Evolutionary conservation across 228 moss, liverwort and hornwort genomes (phyloP), one percentile per base, ranked within the genome.

Genomic region (Sphagnum fallax): DNA sequence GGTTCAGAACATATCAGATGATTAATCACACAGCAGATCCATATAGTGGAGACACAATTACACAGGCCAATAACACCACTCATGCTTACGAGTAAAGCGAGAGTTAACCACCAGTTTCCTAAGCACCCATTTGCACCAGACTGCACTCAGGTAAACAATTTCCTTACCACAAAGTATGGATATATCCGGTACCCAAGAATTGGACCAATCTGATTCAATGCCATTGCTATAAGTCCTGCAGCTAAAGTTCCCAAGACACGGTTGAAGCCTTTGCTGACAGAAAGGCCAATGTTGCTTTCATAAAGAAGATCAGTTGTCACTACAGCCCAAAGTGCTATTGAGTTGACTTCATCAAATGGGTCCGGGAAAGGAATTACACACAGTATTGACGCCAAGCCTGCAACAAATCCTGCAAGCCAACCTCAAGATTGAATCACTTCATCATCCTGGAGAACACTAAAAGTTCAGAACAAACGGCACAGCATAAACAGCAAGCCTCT

Each of bases 251-350:
- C 95, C 62, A 92, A 87, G 52, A 95, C 85, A 53, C 95, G 88
- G 81, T 95, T 95, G 75, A 90, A 90, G 48, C 95, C 92, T 73
- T 95, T 95, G 77, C 92, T 95, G 51, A 95, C 61, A 18, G 95
- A 92, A 5, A 95, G 95, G 7, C 95, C 95, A 73, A 95, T 86
- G 64, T 92, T 95, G n/a, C 87, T 76, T 78, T 95, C 95, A 18
- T 92, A 90, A 16, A 95, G 79, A 75, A 95, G 82, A 73, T 95
- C 92, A 58, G 87, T 84, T 6, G 95, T 95, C 50, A 95, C 90
- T 18, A 95, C 85, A 71, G 92, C 88, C 95, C 95, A 95, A 55
- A 90, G 50, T 1, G 90, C 87, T 60, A 92, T 90, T n/a, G 69
- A 67, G 18, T 92, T 85, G 11, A 95, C 67, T 66, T 82, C 69